phyloP scores from a whole-genome alignment of 73 alveolate genomes.

The Symbiodinium natans region DNA sequence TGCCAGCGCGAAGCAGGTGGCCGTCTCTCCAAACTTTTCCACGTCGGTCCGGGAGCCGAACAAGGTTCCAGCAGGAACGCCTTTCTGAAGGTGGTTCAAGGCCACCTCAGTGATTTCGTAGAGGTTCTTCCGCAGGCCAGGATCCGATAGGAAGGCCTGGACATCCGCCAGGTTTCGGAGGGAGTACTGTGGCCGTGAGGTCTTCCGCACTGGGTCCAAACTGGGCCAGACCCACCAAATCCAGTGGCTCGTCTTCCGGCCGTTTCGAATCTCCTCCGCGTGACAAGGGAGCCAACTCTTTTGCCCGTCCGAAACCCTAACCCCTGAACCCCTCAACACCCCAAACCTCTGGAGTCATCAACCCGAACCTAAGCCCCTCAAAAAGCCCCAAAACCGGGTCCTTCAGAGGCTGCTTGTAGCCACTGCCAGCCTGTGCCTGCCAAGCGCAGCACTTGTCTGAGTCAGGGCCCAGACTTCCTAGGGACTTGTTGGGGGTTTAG shows the following conservation, averaged over 20 bases:
- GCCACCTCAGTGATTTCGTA: slow-evolving; percentile 12
- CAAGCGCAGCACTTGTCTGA: too few relatives aligned
- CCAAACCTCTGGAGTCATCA: background rate
- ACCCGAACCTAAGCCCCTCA: background rate
- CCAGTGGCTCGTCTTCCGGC: slow-evolving; percentile 75
- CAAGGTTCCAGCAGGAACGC: background rate
- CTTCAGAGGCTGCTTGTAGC: background rate
- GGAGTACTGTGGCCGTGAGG: slow-evolving; percentile 19
- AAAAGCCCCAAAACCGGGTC: too few relatives aligned
- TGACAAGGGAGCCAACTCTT: background rate
- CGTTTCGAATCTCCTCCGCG: slow-evolving; percentile 26
- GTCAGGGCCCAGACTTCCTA: too few relatives aligned
- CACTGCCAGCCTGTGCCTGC: background rate
- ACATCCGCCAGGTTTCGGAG: slow-evolving; percentile 30
- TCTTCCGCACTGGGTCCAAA: slow-evolving; percentile 5
- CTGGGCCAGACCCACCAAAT: slow-evolving; percentile 70
- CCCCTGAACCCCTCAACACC: background rate
- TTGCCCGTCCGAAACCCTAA: background rate
- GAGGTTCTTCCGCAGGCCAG: background rate
- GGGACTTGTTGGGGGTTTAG: too few relatives aligned
- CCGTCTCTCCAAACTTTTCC: background rate
- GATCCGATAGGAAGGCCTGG: slow-evolving; percentile 2
- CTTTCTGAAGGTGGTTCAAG: background rate
- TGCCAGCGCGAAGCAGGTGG: background rate
- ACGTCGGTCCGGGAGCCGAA: background rate